Evolutionary conservation across 2,329 filamentous ascomycete species (phyloP).

Genomic region (Penicillium polonicum): DNA sequence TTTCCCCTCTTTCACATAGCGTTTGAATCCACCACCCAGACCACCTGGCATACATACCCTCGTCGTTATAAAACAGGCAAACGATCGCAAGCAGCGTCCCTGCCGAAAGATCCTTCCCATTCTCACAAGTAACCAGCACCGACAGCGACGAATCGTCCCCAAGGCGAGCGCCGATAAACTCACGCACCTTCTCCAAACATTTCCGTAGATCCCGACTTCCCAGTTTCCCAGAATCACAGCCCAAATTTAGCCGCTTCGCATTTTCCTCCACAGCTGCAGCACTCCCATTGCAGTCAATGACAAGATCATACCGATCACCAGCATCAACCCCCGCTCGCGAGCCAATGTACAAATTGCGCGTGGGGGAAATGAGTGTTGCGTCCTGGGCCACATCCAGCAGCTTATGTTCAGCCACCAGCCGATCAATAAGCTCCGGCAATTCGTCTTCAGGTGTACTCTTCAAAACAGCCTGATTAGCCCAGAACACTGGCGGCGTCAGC

Average conservation of each 20-base stretch:
- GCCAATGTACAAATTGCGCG: constrained; percentile 36
- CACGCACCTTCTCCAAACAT: constrained; percentile 63
- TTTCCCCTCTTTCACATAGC: constrained; percentile 20
- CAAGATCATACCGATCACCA: constrained; percentile 47
- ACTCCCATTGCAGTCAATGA: constrained; percentile 41
- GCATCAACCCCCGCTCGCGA: constrained; percentile 34
- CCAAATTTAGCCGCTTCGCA: constrained; percentile 52
- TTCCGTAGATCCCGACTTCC: constrained; percentile 80
- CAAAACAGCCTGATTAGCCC: constrained; percentile 64
- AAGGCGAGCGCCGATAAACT: constrained; percentile 51
- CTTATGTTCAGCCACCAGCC: constrained; percentile 38
- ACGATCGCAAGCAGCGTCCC: constrained; percentile 73
- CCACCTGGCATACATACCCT: constrained; percentile 49
- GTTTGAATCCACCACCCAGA: constrained; percentile 14
- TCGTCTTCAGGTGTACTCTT: constrained; percentile 66
- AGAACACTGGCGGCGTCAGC: constrained; percentile 76
- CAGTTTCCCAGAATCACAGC: constrained; percentile 69
- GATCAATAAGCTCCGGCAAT: constrained; percentile 52
- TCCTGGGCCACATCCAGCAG: constrained; percentile 19
- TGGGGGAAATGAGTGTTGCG: constrained; percentile 39
- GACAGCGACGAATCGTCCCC: constrained; percentile 30
- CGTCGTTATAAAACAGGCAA: constrained; percentile 68
- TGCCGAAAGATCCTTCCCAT: constrained; percentile 76
- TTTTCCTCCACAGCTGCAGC: constrained; percentile 38
- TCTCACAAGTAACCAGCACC: constrained; percentile 67